Evolutionary conservation across 1,284 basidiomycete species (phyloP).

Genomic region (Sporisorium scitamineum): DNA sequence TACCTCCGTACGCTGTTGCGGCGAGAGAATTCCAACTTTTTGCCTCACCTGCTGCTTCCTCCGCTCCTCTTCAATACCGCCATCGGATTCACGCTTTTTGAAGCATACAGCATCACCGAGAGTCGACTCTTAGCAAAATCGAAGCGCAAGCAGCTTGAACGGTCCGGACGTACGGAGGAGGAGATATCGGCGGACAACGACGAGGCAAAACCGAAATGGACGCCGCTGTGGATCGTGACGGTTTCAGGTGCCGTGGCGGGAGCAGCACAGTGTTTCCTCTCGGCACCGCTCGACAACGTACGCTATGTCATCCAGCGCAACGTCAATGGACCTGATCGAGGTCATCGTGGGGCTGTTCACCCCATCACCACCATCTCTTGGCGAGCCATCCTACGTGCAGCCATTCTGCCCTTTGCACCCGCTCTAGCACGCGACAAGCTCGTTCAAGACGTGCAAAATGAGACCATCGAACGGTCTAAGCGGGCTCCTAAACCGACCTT

Average conservation of each 20-base stretch:
- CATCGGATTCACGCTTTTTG: constrained; percentile 70
- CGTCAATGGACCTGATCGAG: constrained; percentile 21
- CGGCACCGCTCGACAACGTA: constrained; percentile 71
- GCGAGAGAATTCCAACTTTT: constrained; percentile 58
- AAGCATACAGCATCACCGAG: constrained; percentile 65
- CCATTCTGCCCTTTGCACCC: constrained; percentile 65
- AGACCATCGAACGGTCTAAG: constrained; percentile 40
- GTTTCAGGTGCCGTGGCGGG: constrained; percentile 69
- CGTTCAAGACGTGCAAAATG: constrained; percentile 52
- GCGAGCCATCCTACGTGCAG: constrained; percentile 62
- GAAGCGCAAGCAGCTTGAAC: not conserved
- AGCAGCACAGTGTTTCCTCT: constrained; percentile 70
- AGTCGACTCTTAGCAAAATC: constrained; percentile 33
- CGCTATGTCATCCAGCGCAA: constrained; percentile 67
- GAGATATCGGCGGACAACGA: not conserved
- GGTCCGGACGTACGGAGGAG: not conserved
- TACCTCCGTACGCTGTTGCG: constrained; percentile 68
- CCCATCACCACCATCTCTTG: constrained; percentile 55
- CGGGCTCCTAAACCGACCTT: constrained; percentile 25
- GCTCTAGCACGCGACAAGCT: constrained; percentile 45
- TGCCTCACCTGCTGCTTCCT: constrained; percentile 63
- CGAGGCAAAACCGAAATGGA: constrained; percentile 37
- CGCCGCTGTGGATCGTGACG: constrained; percentile 60
- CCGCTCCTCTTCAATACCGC: constrained; percentile 68
- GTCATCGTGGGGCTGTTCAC: not conserved